Conservation (phyloP, 2,329 filamentous ascomycete genomes). For the Verticillium isaacii region DNA sequence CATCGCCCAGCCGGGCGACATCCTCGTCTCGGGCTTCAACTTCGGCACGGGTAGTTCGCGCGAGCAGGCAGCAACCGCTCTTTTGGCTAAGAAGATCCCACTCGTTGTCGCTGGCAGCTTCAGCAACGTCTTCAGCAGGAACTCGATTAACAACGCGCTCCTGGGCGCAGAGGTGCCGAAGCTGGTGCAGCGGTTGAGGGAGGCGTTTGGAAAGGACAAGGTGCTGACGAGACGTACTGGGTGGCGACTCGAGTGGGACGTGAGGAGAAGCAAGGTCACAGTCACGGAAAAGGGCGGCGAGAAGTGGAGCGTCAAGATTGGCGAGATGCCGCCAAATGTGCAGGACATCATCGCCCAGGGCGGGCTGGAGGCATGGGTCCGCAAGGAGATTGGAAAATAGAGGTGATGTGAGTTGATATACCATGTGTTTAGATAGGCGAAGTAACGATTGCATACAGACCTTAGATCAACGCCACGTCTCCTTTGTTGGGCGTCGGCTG, state of each 20-base stretch:
- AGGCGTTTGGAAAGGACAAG: slow-evolving; percentile 52
- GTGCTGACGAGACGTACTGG: slow-evolving; percentile 67
- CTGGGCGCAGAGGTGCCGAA: slow-evolving; percentile 67
- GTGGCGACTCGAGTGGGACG: slow-evolving; percentile 81
- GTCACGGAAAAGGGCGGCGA: slow-evolving; percentile 64
- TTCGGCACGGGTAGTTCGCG: slow-evolving; percentile 82
- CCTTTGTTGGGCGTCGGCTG: too few relatives aligned
- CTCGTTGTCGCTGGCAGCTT: slow-evolving; percentile 79
- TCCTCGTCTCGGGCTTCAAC: slow-evolving; percentile 82
- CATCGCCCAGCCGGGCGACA: slow-evolving; percentile 65
- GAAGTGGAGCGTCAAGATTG: slow-evolving; percentile 75
- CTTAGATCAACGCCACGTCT: too few relatives aligned
- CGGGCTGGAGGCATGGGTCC: slow-evolving; percentile 80
- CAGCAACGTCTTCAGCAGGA: slow-evolving; percentile 76
- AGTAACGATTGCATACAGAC: too few relatives aligned
- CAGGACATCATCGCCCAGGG: slow-evolving; percentile 78
- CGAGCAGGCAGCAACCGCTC: slow-evolving; percentile 85
- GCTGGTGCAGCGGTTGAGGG: slow-evolving; percentile 61
- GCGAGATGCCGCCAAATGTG: slow-evolving; percentile 78
- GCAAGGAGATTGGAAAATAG: slow-evolving; percentile 39
- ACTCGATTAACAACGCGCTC: slow-evolving; percentile 75
- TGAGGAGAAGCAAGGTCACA: slow-evolving; percentile 63
- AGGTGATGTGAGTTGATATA: too few relatives aligned
- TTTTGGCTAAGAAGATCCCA: slow-evolving; percentile 74
- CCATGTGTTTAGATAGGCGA: too few relatives aligned